These are phyloP conservation scores for Pseudohalonectria lignicola DNA, from an alignment of 2,329 filamentous ascomycete species.

Conservation along the genomic window DNA sequence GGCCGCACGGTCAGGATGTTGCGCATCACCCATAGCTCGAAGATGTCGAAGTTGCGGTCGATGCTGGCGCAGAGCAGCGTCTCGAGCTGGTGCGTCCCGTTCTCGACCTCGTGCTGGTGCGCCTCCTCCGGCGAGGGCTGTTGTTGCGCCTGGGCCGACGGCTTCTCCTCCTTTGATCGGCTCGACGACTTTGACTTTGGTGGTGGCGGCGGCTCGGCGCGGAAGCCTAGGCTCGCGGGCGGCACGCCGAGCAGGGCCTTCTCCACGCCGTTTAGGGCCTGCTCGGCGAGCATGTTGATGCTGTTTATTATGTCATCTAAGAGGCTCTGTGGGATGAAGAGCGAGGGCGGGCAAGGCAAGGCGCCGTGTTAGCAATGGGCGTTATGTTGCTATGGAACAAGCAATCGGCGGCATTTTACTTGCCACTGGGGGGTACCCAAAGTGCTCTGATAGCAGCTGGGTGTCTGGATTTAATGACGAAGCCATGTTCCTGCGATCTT, in stretches of 20 bases:
- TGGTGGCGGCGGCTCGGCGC: conserved; percentile 25
- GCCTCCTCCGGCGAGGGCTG: conserved; percentile 26
- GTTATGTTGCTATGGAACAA: no score
- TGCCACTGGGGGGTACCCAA: conserved; percentile 88
- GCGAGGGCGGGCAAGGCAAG: no score
- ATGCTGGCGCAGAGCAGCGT: conserved; percentile 72
- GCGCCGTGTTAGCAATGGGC: background rate
- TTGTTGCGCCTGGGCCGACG: background rate
- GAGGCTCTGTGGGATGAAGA: conserved; percentile 60
- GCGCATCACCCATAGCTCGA: conserved; percentile 81
- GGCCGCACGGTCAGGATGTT: conserved; percentile 66
- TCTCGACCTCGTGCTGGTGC: conserved; percentile 65
- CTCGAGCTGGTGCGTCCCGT: conserved; percentile 76
- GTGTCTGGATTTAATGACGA: conserved; percentile 31
- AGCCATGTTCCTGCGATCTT: conserved; percentile 16
- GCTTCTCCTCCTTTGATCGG: no score
- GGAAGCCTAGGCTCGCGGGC: conserved; percentile 73
- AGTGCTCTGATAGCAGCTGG: conserved; percentile 83
- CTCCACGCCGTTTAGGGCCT: conserved; percentile 80
- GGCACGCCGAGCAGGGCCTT: conserved; percentile 65
- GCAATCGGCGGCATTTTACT: no score
- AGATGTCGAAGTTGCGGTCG: conserved; percentile 75
- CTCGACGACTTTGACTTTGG: conserved; percentile 11
- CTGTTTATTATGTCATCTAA: conserved; percentile 98
- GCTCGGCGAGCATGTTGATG: conserved; percentile 86